Percentiles rank a stretch among this genome's conserved stretches.
Conservation (phyloP, 1,139 yeast genomes). For the Taiozyma onychis region DNA sequence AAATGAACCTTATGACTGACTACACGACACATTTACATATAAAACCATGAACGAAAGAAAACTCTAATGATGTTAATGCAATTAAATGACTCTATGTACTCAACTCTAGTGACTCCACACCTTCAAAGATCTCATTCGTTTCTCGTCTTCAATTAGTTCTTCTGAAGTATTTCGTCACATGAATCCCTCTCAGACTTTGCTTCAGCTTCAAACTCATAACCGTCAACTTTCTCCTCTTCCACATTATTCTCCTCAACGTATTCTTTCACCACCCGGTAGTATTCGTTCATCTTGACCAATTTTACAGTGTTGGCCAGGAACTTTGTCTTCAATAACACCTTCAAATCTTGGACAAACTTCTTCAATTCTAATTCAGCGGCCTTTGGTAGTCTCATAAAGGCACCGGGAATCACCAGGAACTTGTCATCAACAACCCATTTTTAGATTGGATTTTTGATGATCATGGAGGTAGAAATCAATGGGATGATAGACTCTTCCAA, state of each 20-base stretch:
- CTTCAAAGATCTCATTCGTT: not conserved
- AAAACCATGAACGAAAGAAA: not conserved
- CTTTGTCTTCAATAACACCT: conserved; percentile 17
- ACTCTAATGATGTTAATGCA: not conserved
- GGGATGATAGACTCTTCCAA: conserved; percentile 32
- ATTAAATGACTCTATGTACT: not conserved
- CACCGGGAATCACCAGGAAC: conserved; percentile 39
- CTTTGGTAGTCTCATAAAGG: conserved; percentile 22
- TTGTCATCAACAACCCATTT: conserved; percentile 38
- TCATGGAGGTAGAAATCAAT: conserved; percentile 23
- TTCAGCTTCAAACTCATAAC: not conserved
- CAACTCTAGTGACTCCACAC: not conserved
- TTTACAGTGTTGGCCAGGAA: conserved; percentile 25
- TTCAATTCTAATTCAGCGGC: conserved; percentile 26
- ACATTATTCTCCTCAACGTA: not conserved
- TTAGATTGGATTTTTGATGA: conserved; percentile 25
- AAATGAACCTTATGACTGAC: not conserved
- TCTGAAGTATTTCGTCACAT: not conserved
- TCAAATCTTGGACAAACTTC: conserved; percentile 20
- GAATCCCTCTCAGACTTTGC: not conserved
- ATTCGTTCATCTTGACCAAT: conserved; percentile 22
- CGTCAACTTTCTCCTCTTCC: not conserved
- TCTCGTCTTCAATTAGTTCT: not conserved
- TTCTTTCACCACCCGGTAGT: conserved; percentile 5
- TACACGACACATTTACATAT: not conserved